Evolutionary conservation across 805 yeast species (phyloP), one percentile per base, ranked within the genome.

Genomic region (Candida pini): DNA sequence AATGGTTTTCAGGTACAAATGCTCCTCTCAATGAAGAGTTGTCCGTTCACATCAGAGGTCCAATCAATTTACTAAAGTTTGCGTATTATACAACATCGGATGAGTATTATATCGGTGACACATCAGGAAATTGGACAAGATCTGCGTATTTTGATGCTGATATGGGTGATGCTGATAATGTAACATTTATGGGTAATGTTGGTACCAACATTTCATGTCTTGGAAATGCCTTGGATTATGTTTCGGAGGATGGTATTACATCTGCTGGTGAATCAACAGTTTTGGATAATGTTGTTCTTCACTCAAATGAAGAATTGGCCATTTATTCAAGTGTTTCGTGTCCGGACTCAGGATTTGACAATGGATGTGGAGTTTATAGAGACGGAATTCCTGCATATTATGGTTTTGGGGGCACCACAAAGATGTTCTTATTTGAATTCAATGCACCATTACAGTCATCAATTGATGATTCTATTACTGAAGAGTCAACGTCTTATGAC

Each of bases 331-430:
- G 69, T 53, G 54, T 71, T 24, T 48, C 72, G 9, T 82, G 90
- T 60, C 78, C 65, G 9, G 51, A 47, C 4, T 76, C 82, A 0
- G 78, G 78, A 12, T 44, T 57, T 27, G 44, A 47, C 28, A 72
- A 74, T 22, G 78, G 73, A 44, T 82, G 90, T 64, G 89, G 89
- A 49, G 85, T 80, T 31, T 82, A 81, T 58, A 69, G 90, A 61
- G 63, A 64, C 4, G 86, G 80, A 36, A 85, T 80, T 45, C 96
- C 96, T 49, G 97, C 97, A 38, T 82, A 82, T 70, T 82, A 81
- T 48, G 90, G 90, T 2, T 82, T 64, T 51, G 64, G 67, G 38
- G 89, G 89, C 28, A 53, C 66, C n/a, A 71, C 76, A 33, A 82
- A 81, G 60, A 72, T 81, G 81, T 82, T 81, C 49, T 58, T 81